These are phyloP conservation scores for Telfairia occidentalis DNA, from an alignment of 331 rosid species.

Conservation along the genomic window DNA sequence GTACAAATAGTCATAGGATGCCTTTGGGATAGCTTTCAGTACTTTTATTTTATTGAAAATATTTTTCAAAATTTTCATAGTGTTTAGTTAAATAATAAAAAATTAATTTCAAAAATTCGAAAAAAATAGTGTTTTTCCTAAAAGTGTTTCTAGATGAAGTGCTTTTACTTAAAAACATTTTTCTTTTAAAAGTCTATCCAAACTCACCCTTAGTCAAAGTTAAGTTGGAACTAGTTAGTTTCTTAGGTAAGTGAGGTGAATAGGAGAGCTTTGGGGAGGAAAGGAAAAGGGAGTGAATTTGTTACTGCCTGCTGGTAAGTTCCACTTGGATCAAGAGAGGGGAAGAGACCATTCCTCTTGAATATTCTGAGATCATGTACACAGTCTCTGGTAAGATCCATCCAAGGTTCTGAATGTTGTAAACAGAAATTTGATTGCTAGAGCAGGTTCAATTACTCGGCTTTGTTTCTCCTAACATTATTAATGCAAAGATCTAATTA, in stretches of 20 bases:
- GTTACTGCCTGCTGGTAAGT: background rate
- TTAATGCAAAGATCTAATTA: background rate
- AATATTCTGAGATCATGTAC: background rate
- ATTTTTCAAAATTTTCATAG: background rate
- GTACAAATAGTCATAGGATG: background rate
- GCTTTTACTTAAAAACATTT: background rate
- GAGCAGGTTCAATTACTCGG: background rate
- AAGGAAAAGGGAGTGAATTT: background rate
- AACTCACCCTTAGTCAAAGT: background rate
- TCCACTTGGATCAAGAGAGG: background rate
- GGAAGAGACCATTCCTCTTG: background rate
- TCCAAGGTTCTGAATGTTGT: background rate
- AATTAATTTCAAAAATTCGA: background rate
- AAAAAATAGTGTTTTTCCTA: too few species aligned
- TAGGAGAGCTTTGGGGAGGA: background rate
- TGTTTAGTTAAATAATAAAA: background rate
- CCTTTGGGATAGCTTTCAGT: background rate
- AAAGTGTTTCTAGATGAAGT: background rate
- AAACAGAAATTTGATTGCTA: background rate
- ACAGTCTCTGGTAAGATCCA: background rate
- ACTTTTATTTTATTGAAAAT: background rate
- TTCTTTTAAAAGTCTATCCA: background rate
- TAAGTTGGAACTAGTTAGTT: background rate
- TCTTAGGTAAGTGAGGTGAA: background rate
- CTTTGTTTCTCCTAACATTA: background rate